A percentile compares a stretch with the other conserved stretches of the same genome.
These are phyloP conservation scores for Staphylotrichum longicolle DNA, from an alignment of 495 filamentous ascomycete genomes.

Conservation along the genomic window DNA sequence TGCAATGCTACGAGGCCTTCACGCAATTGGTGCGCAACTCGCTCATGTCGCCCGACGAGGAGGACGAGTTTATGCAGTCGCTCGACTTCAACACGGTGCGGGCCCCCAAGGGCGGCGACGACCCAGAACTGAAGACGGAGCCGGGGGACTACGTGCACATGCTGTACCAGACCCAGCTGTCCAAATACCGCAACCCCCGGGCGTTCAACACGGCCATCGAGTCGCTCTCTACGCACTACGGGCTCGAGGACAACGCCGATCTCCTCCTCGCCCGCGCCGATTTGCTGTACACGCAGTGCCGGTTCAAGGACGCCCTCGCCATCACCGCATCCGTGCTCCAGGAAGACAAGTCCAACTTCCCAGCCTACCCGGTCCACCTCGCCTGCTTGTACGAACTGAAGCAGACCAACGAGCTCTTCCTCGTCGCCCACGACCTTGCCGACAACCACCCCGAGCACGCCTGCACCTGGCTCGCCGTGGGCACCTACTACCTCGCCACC, in stretches of 20 bases:
- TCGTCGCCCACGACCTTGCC: conserved; percentile 90
- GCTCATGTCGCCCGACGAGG: conserved; percentile 95
- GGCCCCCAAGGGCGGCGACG: conserved; percentile 38
- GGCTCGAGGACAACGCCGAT: conserved; percentile 82
- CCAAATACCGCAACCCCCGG: conserved; percentile 87
- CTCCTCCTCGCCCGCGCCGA: conserved; percentile 90
- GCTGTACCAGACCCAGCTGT: conserved; percentile 94
- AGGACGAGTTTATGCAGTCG: conserved; percentile 87
- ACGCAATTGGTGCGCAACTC: conserved; percentile 97
- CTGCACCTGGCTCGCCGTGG: conserved; percentile 88
- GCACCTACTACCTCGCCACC: conserved; percentile 89
- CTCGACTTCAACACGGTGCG: conserved; percentile 84
- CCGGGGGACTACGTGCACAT: conserved; percentile 90
- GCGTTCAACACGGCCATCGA: conserved; percentile 86
- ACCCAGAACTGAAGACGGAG: conserved; percentile 66
- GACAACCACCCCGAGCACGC: conserved; percentile 90
- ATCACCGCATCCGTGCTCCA: conserved; percentile 80
- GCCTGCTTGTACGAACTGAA: conserved; percentile 87
- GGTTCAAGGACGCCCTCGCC: conserved; percentile 79
- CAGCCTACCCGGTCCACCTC: conserved; percentile 84
- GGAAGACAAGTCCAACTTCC: conserved; percentile 82
- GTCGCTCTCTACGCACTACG: conserved; percentile 88
- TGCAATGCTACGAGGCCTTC: conserved; percentile 97
- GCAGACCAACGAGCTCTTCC: conserved; percentile 82
- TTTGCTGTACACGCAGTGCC: conserved; percentile 90